A percentile compares a stretch with the other conserved stretches of the same genome.
phyloP scores from a whole-genome alignment of 208 protist species.

The Acanthamoeba royreba region DNA sequence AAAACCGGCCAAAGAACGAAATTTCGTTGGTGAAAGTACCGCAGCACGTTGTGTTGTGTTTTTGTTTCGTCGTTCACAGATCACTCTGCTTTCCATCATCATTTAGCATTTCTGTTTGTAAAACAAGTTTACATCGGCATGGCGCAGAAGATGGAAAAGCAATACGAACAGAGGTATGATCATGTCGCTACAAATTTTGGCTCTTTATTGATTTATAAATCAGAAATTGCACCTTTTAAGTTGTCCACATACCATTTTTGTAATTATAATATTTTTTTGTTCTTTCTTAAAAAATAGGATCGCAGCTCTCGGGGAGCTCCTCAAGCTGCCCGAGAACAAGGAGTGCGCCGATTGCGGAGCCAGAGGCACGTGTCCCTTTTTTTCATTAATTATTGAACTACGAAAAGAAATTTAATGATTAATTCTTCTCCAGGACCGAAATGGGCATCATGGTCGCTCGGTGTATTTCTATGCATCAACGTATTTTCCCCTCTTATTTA shows the following conservation, averaged over 20 bases:
- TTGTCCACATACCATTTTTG: background rate
- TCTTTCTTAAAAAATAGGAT: too few relatives aligned
- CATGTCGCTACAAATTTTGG: too few relatives aligned
- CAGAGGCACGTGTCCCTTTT: background rate
- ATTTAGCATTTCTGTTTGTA: too few relatives aligned
- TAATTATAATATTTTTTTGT: too few relatives aligned
- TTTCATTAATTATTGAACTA: background rate
- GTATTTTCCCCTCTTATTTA: background rate
- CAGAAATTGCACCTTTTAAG: background rate
- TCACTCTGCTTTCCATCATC: too few relatives aligned
- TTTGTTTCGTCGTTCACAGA: too few relatives aligned
- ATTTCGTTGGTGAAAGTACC: too few relatives aligned
- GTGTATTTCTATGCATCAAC: constrained; percentile 28
- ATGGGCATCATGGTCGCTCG: constrained; percentile 32
- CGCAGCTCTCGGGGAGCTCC: background rate
- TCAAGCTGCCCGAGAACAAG: constrained; percentile 29
- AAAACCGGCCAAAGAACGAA: too few relatives aligned
- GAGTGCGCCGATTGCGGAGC: constrained; percentile 33
- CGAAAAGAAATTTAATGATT: background rate
- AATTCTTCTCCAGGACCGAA: background rate
- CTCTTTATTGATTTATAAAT: background rate
- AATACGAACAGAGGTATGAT: background rate
- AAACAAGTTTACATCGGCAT: too few relatives aligned
- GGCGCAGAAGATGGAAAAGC: background rate
- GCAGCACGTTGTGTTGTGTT: too few relatives aligned